These are phyloP conservation scores for Podila epigama DNA, from an alignment of 192 early-diverging fungal species.

Conservation along the genomic window DNA sequence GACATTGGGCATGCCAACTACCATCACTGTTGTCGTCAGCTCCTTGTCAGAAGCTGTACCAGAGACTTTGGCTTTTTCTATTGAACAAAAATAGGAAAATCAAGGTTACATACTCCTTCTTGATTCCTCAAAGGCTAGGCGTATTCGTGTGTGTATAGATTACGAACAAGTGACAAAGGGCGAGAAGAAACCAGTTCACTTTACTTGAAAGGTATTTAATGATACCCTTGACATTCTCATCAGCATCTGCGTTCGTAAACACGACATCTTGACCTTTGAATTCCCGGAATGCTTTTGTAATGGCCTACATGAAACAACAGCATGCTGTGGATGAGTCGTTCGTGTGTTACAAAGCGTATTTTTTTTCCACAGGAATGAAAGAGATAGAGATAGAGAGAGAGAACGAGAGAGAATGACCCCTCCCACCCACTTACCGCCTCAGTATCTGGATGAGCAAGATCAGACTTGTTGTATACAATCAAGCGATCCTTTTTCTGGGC, in stretches of 20 bases:
- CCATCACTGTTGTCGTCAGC: constrained; percentile 68
- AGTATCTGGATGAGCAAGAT: constrained; percentile 79
- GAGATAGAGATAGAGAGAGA: too few relatives aligned
- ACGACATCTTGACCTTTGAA: constrained; percentile 61
- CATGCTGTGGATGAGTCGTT: too few relatives aligned
- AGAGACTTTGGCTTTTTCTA: constrained; percentile 48
- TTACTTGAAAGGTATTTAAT: constrained; percentile 68
- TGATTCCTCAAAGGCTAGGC: too few relatives aligned
- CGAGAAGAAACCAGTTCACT: not conserved
- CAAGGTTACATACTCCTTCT: too few relatives aligned
- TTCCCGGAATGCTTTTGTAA: constrained; percentile 49
- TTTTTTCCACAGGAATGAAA: too few relatives aligned
- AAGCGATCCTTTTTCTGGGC: constrained; percentile 71
- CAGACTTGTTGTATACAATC: constrained; percentile 93
- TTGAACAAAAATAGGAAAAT: not conserved
- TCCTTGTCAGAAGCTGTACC: constrained; percentile 46
- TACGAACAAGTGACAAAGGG: not conserved
- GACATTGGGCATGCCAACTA: constrained; percentile 97
- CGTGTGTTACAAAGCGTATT: too few relatives aligned
- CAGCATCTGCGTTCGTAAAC: constrained; percentile 70
- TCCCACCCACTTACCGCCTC: constrained; percentile 31
- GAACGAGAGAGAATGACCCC: not conserved
- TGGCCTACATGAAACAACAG: constrained; percentile 6
- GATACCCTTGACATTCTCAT: constrained; percentile 71
- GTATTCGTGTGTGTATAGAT: too few relatives aligned